Percentiles rank a stretch among this genome's conserved stretches.
phyloP scores from a whole-genome alignment of 352 stramenopile genomes.

The Pythium diclinum region DNA sequence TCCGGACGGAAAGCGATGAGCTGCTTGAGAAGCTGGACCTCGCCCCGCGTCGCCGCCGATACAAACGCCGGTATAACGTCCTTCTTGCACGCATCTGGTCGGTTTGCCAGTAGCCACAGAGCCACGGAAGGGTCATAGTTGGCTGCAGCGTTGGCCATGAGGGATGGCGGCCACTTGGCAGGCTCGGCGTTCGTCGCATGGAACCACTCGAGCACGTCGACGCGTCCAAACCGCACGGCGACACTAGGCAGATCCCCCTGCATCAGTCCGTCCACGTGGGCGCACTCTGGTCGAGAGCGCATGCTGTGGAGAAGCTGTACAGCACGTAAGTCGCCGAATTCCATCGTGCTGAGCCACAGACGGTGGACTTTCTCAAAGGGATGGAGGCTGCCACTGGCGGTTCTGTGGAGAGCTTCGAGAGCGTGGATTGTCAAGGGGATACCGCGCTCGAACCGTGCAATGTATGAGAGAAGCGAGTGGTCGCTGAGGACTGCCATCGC shows the following conservation, averaged over 20 bases:
- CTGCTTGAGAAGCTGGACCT: not conserved
- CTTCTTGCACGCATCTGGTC: not conserved
- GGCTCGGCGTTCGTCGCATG: not conserved
- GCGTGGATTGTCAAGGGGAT: not conserved
- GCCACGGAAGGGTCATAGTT: not conserved
- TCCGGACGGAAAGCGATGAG: not conserved
- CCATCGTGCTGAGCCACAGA: not conserved
- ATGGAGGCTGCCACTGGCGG: not conserved
- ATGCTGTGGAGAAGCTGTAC: slow-evolving; percentile 1
- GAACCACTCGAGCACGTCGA: slow-evolving; percentile 1
- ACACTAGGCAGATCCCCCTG: not conserved
- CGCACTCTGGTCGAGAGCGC: not conserved
- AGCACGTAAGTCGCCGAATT: not conserved
- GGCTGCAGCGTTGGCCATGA: not conserved
- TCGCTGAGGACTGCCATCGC: not conserved
- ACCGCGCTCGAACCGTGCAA: not conserved
- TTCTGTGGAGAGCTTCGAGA: not conserved
- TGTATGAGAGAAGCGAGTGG: not conserved
- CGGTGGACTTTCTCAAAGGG: not conserved
- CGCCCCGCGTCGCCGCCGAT: not conserved
- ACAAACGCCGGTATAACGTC: not conserved
- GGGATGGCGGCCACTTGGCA: not conserved
- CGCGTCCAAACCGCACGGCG: not conserved
- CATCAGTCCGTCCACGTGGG: not conserved
- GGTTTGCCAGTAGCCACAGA: not conserved